These are phyloP conservation scores for Fragaria iinumae DNA, from an alignment of 306 rosid genomes.

Conservation along the genomic window DNA sequence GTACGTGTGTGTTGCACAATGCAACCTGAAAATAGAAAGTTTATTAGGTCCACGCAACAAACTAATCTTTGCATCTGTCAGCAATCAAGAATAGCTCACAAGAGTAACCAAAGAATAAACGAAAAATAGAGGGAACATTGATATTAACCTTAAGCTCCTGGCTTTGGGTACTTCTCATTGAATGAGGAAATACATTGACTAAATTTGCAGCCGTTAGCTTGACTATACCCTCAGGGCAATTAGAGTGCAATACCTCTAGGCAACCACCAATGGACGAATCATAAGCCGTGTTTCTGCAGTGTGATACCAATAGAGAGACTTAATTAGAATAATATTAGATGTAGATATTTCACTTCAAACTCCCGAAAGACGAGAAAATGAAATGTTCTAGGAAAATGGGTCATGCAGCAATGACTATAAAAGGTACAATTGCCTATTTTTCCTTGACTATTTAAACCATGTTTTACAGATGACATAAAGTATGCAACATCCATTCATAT, in stretches of 20 bases:
- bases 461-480: neutral
- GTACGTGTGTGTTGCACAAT: constrained; percentile 68
- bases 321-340: neutral
- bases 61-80: constrained; percentile 29
- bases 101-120: constrained; percentile 25
- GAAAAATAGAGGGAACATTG: constrained; percentile 20
- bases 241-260: constrained; percentile 64
- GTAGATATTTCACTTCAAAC: neutral
- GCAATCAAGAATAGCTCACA: constrained; percentile 21
- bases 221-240: constrained; percentile 68
- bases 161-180: constrained; percentile 74
- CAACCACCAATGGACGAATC: constrained; percentile 83
- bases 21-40: constrained; percentile 56
- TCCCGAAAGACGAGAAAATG: neutral
- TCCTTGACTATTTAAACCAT: neutral
- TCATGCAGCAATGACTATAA: neutral
- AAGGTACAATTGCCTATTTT: neutral
- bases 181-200: constrained; percentile 53
- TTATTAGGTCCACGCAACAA: constrained; percentile 26
- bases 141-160: constrained; percentile 81
- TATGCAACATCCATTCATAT: neutral
- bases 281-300: constrained; percentile 65
- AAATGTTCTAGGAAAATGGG: neutral
- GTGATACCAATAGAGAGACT: constrained; percentile 27
- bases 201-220: constrained; percentile 76